Evolutionary conservation across 352 stramenopile species (phyloP).

Genomic region (Pythium rhizo-oryzae): DNA sequence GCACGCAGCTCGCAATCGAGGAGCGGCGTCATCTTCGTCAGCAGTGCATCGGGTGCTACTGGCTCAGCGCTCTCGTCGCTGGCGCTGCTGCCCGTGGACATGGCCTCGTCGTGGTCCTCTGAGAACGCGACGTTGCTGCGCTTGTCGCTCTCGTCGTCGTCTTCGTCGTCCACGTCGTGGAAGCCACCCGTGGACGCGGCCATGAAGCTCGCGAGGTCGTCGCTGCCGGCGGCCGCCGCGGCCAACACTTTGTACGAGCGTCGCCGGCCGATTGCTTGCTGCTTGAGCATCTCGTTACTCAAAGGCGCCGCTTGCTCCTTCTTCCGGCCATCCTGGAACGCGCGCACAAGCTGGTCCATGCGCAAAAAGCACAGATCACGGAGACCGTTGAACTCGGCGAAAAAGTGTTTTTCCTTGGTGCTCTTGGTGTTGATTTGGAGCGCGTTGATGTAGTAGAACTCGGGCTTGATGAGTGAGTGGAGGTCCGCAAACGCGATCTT

Average conservation of each 20-base stretch:
- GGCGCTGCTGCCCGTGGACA: conserved; percentile 38
- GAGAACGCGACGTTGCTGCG: conserved; percentile 24
- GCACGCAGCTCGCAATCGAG: conserved; percentile 71
- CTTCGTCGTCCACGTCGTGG: conserved; percentile 49
- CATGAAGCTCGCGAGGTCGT: conserved; percentile 28
- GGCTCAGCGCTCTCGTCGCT: conserved; percentile 47
- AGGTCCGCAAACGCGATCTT: conserved; percentile 68
- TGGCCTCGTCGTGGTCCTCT: conserved; percentile 41
- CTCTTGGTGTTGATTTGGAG: conserved; percentile 70
- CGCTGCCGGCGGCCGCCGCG: conserved; percentile 1
- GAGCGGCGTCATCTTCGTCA: conserved; percentile 66
- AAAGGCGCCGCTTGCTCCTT: conserved; percentile 17
- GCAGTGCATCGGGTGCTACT: conserved; percentile 47
- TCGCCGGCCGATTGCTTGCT: conserved; percentile 56
- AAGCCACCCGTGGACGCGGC: conserved; percentile 27
- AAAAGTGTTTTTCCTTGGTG: conserved; percentile 64
- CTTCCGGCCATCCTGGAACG: conserved; percentile 54
- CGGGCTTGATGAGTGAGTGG: conserved; percentile 69
- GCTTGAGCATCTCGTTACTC: conserved; percentile 34
- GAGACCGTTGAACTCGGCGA: conserved; percentile 80
- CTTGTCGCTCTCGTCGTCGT: conserved; percentile 30
- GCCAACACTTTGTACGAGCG: conserved; percentile 57
- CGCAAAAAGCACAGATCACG: conserved; percentile 73
- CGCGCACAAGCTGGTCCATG: conserved; percentile 70
- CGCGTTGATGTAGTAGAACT: conserved; percentile 88